Conservation (phyloP, 495 filamentous ascomycete genomes). For the Astrothelium macrocarpum region DNA sequence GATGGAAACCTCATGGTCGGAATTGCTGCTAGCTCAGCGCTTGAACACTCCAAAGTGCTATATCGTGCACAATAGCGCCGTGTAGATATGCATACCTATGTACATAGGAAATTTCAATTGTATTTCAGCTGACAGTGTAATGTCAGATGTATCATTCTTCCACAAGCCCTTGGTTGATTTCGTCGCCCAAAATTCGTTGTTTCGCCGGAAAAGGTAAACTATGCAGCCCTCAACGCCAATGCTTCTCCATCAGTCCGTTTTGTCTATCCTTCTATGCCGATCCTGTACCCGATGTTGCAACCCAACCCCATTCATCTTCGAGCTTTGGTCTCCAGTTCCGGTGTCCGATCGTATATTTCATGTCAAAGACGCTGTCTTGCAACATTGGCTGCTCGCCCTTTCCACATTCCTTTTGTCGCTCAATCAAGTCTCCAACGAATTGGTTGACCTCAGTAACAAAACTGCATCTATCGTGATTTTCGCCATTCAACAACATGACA, state of each 20-base stretch:
- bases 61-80: not conserved
- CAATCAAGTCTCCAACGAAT: not conserved
- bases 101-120: not conserved
- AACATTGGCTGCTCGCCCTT: not conserved
- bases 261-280: not conserved
- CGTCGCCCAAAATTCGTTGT: not conserved
- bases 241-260: not conserved
- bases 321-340: constrained; percentile 4
- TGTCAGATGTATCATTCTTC: not conserved
- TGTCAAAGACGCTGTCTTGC: constrained; percentile 6
- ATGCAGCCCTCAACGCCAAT: not conserved
- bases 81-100: not conserved
- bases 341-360: constrained; percentile 2
- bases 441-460: constrained; percentile 4
- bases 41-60: too few relatives aligned
- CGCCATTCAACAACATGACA: not conserved
- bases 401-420: not conserved
- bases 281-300: constrained; percentile 2
- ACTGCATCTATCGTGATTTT: not conserved
- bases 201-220: not conserved
- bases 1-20: not conserved
- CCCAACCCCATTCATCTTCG: constrained; percentile 1
- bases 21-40: too few relatives aligned
- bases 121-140: not conserved
- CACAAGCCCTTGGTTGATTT: not conserved